These are phyloP conservation scores for Fragilaria crotonensis DNA, from an alignment of 108 stramenopile genomes.

Conservation along the genomic window DNA sequence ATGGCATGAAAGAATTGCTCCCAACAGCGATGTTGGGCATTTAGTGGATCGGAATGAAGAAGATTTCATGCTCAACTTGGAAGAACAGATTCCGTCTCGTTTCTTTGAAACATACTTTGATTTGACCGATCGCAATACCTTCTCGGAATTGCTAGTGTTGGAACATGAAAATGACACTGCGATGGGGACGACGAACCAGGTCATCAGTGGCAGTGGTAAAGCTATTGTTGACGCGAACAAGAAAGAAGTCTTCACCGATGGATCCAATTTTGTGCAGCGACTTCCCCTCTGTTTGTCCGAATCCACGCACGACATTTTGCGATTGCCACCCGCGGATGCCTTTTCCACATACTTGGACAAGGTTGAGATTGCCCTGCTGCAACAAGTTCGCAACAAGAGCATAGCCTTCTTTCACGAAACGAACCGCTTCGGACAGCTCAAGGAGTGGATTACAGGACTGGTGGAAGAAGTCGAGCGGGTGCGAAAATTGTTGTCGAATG, in stretches of 20 bases:
- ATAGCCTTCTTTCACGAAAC: constrained; percentile 82
- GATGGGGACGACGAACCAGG: constrained; percentile 5
- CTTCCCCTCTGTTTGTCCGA: constrained; percentile 20
- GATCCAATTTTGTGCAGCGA: no score
- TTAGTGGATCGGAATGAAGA: constrained; percentile 6
- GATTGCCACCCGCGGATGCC: constrained; percentile 50
- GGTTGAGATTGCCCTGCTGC: constrained; percentile 70
- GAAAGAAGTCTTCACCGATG: no score
- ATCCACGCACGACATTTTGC: constrained; percentile 44
- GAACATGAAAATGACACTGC: no score
- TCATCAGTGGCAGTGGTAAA: not conserved
- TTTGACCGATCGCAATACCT: constrained; percentile 71
- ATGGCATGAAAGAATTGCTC: not conserved
- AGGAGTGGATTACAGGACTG: constrained; percentile 48
- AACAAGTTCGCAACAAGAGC: constrained; percentile 73
- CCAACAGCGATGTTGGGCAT: constrained; percentile 13
- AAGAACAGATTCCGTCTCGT: constrained; percentile 38
- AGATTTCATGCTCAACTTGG: not conserved
- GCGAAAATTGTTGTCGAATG: constrained; percentile 31
- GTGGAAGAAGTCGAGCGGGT: constrained; percentile 57
- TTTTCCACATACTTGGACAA: constrained; percentile 64
- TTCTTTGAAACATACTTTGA: constrained; percentile 72
- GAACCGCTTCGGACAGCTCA: constrained; percentile 69
- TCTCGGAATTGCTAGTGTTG: constrained; percentile 52
- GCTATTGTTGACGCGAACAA: no score